Evolutionary conservation across 164 flowering plant genomes (phyloP).

Genomic region (Liquidambar formosana): DNA sequence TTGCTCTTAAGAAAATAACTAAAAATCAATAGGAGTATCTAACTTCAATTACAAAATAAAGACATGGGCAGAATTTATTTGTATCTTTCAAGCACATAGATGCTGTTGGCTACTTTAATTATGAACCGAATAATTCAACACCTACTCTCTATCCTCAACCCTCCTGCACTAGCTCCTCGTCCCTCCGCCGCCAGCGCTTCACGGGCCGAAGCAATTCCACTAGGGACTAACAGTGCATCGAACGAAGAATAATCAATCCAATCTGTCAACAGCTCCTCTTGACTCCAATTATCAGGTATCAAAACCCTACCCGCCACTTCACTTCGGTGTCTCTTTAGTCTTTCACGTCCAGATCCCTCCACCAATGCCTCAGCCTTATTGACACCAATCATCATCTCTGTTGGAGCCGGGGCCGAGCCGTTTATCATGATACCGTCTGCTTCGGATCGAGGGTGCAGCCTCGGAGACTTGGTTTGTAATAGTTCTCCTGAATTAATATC

Average conservation of each 20-base stretch:
- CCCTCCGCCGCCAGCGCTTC: constrained; percentile 51
- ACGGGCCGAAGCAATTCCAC: constrained; percentile 47
- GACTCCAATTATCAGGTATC: constrained; percentile 71
- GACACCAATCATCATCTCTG: too few relatives aligned
- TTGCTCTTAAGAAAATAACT: too few relatives aligned
- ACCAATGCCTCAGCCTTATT: too few relatives aligned
- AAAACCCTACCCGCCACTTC: constrained; percentile 53
- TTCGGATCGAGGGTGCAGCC: too few relatives aligned
- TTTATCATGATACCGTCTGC: too few relatives aligned
- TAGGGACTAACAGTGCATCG: constrained; percentile 46
- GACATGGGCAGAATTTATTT: too few relatives aligned
- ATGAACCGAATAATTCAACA: constrained; percentile 18
- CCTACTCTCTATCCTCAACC: constrained; percentile 34
- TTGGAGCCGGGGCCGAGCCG: too few relatives aligned
- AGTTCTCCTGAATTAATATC: too few relatives aligned
- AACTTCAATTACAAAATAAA: too few relatives aligned
- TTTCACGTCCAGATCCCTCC: constrained; percentile 39
- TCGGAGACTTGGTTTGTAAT: too few relatives aligned
- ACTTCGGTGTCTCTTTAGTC: constrained; percentile 44
- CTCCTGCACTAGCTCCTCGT: constrained; percentile 23
- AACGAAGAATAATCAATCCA: constrained; percentile 62
- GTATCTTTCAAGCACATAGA: not conserved
- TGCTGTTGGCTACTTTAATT: not conserved
- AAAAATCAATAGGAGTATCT: too few relatives aligned
- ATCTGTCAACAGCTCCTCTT: constrained; percentile 58